These are phyloP conservation scores for Melastoma malabathricum DNA, from an alignment of 345 rosid genomes.

Conservation along the genomic window DNA sequence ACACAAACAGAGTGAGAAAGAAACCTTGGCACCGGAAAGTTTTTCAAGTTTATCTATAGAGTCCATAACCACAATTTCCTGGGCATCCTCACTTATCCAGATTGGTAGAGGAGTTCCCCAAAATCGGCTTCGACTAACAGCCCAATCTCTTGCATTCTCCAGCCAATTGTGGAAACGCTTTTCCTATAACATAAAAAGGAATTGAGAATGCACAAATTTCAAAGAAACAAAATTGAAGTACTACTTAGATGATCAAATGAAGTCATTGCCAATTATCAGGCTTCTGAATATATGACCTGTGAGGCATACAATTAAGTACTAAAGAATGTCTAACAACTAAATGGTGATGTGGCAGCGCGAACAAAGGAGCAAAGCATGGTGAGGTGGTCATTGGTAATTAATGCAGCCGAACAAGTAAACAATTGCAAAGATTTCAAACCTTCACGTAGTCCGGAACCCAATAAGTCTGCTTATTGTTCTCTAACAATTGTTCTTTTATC, in stretches of 20 bases:
- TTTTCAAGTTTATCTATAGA: constrained; percentile 76
- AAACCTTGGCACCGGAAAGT: constrained; percentile 86
- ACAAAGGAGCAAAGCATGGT: background rate
- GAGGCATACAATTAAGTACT: too few relatives aligned
- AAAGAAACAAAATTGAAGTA: background rate
- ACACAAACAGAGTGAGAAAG: constrained; percentile 1
- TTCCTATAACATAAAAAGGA: constrained; percentile 30
- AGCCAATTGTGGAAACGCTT: constrained; percentile 99
- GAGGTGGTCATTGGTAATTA: background rate
- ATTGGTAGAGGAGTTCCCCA: constrained; percentile 99
- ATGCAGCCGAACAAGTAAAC: background rate
- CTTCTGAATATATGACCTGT: too few relatives aligned
- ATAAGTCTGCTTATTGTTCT: constrained; percentile 68
- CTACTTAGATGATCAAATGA: too few relatives aligned
- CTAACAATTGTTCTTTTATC: constrained; percentile 65
- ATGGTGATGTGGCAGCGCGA: too few relatives aligned
- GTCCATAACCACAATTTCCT: constrained; percentile 66
- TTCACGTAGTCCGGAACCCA: constrained; percentile 99
- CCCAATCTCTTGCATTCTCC: constrained; percentile 99
- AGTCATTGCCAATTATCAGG: too few relatives aligned
- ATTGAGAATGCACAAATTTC: background rate
- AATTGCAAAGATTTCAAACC: constrained; percentile 27
- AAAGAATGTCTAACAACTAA: too few relatives aligned
- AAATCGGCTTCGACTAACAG: constrained; percentile 89
- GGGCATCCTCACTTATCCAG: constrained; percentile 84